Conservation (phyloP, 805 yeast genomes). For the Ogataea ganodermae region DNA sequence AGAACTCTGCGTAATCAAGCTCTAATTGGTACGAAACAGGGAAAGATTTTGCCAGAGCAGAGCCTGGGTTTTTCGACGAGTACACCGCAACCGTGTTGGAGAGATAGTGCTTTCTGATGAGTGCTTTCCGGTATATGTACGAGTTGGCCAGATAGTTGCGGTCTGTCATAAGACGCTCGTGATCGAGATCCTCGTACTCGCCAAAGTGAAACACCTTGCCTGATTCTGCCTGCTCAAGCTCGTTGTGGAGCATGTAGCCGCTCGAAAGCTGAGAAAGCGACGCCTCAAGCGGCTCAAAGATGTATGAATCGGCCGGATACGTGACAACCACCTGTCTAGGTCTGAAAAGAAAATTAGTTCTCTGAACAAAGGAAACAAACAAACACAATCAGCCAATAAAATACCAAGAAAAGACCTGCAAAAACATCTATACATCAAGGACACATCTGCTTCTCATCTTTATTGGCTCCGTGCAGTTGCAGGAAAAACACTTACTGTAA, state of each 20-base stretch:
- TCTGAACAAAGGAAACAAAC: slow-evolving; percentile 1
- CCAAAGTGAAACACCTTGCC: slow-evolving; percentile 69
- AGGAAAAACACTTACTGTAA: slow-evolving; percentile 41
- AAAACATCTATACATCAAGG: neutral
- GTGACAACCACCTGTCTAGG: slow-evolving; percentile 34
- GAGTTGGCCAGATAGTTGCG: slow-evolving; percentile 67
- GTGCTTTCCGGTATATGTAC: slow-evolving; percentile 84
- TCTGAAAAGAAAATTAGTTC: slow-evolving; percentile 5
- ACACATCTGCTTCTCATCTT: neutral
- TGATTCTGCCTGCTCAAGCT: slow-evolving; percentile 9
- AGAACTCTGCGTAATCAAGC: slow-evolving; percentile 92
- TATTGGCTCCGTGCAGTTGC: neutral
- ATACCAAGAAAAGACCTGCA: neutral
- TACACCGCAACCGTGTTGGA: slow-evolving; percentile 81
- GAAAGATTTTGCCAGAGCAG: slow-evolving; percentile 58
- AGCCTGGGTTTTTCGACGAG: slow-evolving; percentile 70
- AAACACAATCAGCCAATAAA: neutral
- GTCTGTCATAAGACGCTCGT: slow-evolving; percentile 57
- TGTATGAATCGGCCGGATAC: slow-evolving; percentile 41
- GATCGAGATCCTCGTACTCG: slow-evolving; percentile 85
- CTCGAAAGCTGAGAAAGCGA: slow-evolving; percentile 36
- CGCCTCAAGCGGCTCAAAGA: slow-evolving; percentile 42
- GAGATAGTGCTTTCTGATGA: slow-evolving; percentile 87
- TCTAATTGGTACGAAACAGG: slow-evolving; percentile 82
- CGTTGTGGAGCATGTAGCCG: slow-evolving; percentile 4